Percentiles rank a stretch among this genome's conserved stretches.
phyloP scores from a whole-genome alignment of 176 grass and related monocot species.

The Coix lacrymajobi region DNA sequence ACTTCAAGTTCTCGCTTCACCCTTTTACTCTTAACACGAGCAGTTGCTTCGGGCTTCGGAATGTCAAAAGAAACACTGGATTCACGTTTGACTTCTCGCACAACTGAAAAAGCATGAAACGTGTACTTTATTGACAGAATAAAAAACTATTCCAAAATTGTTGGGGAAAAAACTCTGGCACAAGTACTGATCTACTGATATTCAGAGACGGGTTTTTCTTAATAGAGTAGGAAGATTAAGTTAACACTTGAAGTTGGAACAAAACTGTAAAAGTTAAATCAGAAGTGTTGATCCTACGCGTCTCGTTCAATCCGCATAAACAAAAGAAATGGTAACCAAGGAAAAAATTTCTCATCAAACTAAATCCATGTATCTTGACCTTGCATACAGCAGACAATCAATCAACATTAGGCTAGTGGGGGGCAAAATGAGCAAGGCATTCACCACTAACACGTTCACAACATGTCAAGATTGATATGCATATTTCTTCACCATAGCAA shows the following conservation, averaged over 20 bases:
- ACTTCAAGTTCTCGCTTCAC: conserved; percentile 31
- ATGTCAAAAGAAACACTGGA: conserved; percentile 13
- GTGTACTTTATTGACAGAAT: not conserved
- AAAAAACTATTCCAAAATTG: not conserved
- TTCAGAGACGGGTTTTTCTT: not conserved
- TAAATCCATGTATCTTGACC: not conserved
- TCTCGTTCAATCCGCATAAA: not conserved
- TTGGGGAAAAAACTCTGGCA: not conserved
- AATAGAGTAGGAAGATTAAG: not conserved
- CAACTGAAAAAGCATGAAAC: conserved; percentile 31
- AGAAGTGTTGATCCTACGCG: not conserved
- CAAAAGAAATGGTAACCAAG: not conserved
- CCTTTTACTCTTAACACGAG: conserved; percentile 41
- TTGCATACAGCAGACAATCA: not conserved
- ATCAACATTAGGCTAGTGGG: not conserved
- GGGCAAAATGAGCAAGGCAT: not conserved
- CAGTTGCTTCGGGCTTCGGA: not conserved
- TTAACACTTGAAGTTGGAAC: not conserved
- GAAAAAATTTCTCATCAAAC: not conserved
- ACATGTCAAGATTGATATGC: not conserved
- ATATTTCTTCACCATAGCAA: not conserved
- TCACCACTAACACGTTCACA: not conserved
- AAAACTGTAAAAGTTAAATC: not conserved
- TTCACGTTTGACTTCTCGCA: conserved; percentile 23
- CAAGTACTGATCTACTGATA: not conserved